Base-by-base conservation (phyloP, 2,329 filamentous ascomycete genomes). In the Thelonectria olida region DNA sequence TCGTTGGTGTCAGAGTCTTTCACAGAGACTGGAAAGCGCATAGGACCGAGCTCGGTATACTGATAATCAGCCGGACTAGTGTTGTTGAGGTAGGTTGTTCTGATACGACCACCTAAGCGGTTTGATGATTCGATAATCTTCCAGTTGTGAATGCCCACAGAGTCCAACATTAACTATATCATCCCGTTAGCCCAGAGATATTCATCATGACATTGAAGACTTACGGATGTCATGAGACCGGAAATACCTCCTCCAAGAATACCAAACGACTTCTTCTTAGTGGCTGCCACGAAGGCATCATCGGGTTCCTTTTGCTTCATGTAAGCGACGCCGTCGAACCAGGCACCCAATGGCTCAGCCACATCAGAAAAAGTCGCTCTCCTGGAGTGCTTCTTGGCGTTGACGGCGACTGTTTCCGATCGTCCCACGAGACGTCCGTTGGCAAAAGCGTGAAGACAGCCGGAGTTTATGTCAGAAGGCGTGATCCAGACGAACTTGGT, bases 321-420 rank as follows among this genome's bases (percentile, higher is more conserved):
- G 27, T 71, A 71, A 1, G 59, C 60, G 8, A 72, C 68, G 15
- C 69, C 69, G n/a, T 72, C 61, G 42, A 73, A 73, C 69, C 69
- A 73, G 50, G 63, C 17, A 52, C 67, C 54, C 22, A 54, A 20
- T 10, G 54, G 47, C 22, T 85, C 80, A 61, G 79, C 81, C 13
- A 90, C 86, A n/a, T 87, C 87, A 69, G 90, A 84, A 58, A 90
- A 89, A 86, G 87, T 90, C 0, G 87, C 85, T 0, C 88, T 87
- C 70, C 72, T 75, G 5, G 72, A 70, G 39, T 38, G 64, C 66
- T 1, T 59, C 55, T 45, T 68, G 59, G 22, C 38, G 60, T 54
- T 58, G 51, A 44, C 61, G 55, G 81, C 76, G 58, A 83, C 76
- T 5, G 56, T 54, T 51, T 72, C 69, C 50, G 78, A 79, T 20